Evolutionary conservation across 1,139 yeast genomes (phyloP).

Genomic region (Lodderomyces jiufengensis): DNA sequence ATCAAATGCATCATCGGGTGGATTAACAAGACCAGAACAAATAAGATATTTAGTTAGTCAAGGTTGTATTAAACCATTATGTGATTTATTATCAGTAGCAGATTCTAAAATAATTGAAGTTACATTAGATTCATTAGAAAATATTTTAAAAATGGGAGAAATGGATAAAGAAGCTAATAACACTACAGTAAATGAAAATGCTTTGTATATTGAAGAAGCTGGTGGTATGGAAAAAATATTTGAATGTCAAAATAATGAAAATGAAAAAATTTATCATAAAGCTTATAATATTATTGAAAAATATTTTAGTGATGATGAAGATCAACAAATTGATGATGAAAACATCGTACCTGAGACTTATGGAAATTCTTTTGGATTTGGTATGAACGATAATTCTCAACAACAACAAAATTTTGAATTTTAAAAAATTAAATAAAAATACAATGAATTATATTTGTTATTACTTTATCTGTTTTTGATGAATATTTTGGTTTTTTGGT

Average conservation of each 20-base stretch:
- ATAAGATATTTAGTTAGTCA: conserved; percentile 88
- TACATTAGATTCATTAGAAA: conserved; percentile 91
- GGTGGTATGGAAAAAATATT: conserved; percentile 98
- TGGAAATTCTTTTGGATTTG: conserved; percentile 87
- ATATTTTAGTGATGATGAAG: conserved; percentile 86
- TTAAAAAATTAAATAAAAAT: conserved; percentile 15
- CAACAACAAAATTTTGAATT: conserved; percentile 52
- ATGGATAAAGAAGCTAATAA: conserved; percentile 79
- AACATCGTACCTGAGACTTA: conserved; percentile 79
- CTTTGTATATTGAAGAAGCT: conserved; percentile 91
- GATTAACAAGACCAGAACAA: conserved; percentile 86
- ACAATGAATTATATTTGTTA: no score
- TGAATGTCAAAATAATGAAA: conserved; percentile 87
- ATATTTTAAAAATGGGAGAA: conserved; percentile 92
- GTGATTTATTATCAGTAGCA: conserved; percentile 84
- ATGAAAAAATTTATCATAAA: conserved; percentile 88
- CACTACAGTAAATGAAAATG: conserved; percentile 72
- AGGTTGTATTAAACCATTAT: conserved; percentile 96
- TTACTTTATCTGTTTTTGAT: no score
- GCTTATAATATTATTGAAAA: conserved; percentile 88
- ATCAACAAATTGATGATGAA: conserved; percentile 68
- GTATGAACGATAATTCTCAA: conserved; percentile 50
- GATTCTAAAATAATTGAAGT: conserved; percentile 93
- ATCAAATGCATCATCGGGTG: conserved; percentile 96
- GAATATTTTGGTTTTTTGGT: neutral